Percentiles rank a stretch among this genome's conserved stretches.
Evolutionary conservation across 352 stramenopile genomes (phyloP).

Genomic region (Hyaloperonospora brassicae): DNA sequence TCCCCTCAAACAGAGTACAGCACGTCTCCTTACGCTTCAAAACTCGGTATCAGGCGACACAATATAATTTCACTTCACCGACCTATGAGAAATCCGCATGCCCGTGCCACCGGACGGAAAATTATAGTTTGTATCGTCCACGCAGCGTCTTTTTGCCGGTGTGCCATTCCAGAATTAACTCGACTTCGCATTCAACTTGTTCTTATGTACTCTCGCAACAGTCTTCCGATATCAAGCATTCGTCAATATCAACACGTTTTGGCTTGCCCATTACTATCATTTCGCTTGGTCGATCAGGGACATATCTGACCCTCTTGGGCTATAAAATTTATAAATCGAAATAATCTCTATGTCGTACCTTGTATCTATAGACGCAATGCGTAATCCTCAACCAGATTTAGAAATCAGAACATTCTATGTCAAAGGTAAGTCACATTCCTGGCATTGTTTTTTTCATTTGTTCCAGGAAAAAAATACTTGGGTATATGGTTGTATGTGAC

Average conservation of each 20-base stretch:
- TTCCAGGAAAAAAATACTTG: neutral
- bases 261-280: neutral
- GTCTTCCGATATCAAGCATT: slow-evolving; percentile 1
- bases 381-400: neutral
- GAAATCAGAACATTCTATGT: neutral
- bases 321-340: neutral
- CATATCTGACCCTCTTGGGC: neutral
- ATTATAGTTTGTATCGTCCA: neutral
- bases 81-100: neutral
- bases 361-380: neutral
- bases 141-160: neutral
- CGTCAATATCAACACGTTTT: neutral
- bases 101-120: neutral
- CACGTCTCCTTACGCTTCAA: neutral
- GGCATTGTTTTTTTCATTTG: neutral
- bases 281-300: neutral
- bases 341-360: neutral
- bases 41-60: neutral
- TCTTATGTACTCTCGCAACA: neutral
- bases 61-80: neutral
- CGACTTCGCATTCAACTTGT: neutral
- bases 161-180: neutral
- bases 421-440: neutral
- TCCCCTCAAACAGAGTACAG: neutral
- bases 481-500: neutral